Conservation (phyloP, 1,139 yeast genomes). For the Eremothecium gossypii region DNA sequence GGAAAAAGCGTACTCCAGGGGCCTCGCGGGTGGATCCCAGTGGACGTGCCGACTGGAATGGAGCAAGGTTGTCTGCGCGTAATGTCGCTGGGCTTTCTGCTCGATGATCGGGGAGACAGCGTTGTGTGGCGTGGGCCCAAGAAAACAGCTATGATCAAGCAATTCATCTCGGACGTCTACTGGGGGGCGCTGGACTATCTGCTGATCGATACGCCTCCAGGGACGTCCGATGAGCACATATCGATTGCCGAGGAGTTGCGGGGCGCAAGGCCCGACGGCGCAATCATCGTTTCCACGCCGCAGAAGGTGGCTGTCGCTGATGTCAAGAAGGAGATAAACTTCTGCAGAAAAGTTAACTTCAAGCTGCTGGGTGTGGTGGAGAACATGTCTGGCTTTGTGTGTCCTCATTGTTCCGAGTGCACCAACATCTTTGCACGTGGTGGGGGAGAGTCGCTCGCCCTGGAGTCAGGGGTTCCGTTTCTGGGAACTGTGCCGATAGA, state of each 20-base stretch:
- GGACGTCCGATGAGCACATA: constrained; percentile 96
- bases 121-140: constrained; percentile 99
- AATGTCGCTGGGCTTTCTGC: constrained; percentile 86
- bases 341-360: constrained; percentile 79
- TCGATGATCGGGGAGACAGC: constrained; percentile 76
- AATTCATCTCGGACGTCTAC: constrained; percentile 78
- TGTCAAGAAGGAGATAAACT: constrained; percentile 87
- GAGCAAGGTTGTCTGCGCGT: constrained; percentile 35
- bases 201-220: constrained; percentile 96
- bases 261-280: constrained; percentile 78
- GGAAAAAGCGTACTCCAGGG: constrained; percentile 72
- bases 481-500: constrained; percentile 89
- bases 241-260: constrained; percentile 88
- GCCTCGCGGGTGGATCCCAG: constrained; percentile 87
- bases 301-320: constrained; percentile 90
- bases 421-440: constrained; percentile 89
- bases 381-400: constrained; percentile 94
- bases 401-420: constrained; percentile 89
- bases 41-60: constrained; percentile 33
- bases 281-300: constrained; percentile 92
- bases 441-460: constrained; percentile 74
- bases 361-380: constrained; percentile 80
- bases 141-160: constrained; percentile 95
- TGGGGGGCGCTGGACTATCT: constrained; percentile 86
- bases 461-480: constrained; percentile 50